Evolutionary conservation across 768 basidiomycete species (phyloP), one percentile per base, ranked within the genome.

Genomic region (Podaxis pistillaris): DNA sequence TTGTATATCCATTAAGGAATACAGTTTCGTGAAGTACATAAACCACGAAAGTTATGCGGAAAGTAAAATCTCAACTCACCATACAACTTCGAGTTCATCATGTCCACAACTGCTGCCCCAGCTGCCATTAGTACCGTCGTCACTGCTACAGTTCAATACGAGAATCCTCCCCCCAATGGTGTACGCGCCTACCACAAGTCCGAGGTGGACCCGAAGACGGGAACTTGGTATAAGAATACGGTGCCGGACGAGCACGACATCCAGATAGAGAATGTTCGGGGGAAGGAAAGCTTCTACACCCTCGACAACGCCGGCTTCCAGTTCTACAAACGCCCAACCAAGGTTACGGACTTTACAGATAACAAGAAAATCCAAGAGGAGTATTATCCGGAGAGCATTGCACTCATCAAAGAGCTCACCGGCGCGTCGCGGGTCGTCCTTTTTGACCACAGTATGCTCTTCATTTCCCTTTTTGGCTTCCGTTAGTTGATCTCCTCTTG

Each of bases 341-440:
- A 79, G 60, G 78, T 82, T 62, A 79, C 72, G 4, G 66, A 78
- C 1, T 87, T 87, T 69, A 12, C 15, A 12, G 58, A 67, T 33
- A 63, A 66, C 68, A 15, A 74, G 78, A 80, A 78, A 36, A 78
- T 88, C 44, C 65, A 78, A 67, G 68, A 65, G 41, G 82, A 82
- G 55, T 89, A 88, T 69, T 87, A 87, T 67, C 77, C 79, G 1
- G 86, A 88, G 72, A 82, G 82, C 64, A 74, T 78, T 26, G 81
- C 82, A 66, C 70, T 86, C 33, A 73, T 87, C 49, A 86, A 87
- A 74, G 65, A 81, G 64, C 51, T 85, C 8, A 86, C 85, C 0
- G 86, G 87, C 11, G 86, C 86, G 0, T 81, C 75, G 62, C 75
- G 76, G 26, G 82, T 83, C 22, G 81, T 86, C n/a, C 58, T 86